Percentiles rank a stretch among this genome's conserved stretches.
Conservation (phyloP, 306 rosid genomes). For the Hippophae gyantsensis region DNA sequence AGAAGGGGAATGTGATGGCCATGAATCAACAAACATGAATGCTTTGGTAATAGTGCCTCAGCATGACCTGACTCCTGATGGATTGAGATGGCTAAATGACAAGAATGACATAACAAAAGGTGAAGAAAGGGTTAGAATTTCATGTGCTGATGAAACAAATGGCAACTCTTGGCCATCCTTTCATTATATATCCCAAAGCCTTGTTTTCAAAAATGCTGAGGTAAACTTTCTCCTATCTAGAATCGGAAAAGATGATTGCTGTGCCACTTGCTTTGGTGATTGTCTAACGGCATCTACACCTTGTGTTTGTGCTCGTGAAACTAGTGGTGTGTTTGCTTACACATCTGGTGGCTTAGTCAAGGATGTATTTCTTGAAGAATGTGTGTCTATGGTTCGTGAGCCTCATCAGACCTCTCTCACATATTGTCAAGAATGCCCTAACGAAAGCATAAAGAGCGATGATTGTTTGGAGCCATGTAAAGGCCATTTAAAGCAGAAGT, state of each 20-base stretch:
- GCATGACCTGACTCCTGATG: constrained; percentile 28
- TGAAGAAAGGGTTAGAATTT: constrained; percentile 60
- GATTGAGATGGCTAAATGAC: constrained; percentile 33
- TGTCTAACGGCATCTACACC: constrained; percentile 45
- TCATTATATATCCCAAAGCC: constrained; percentile 48
- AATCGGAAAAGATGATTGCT: constrained; percentile 55
- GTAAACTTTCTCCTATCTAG: constrained; percentile 46
- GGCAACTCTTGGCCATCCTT: constrained; percentile 45
- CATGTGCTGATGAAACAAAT: constrained; percentile 56
- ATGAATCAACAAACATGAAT: constrained; percentile 19
- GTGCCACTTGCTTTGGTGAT: constrained; percentile 73
- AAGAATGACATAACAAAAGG: constrained; percentile 66
- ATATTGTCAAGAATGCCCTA: constrained; percentile 70
- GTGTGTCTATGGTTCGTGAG: constrained; percentile 47
- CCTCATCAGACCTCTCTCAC: constrained; percentile 30
- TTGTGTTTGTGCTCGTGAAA: constrained; percentile 60
- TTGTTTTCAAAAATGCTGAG: constrained; percentile 53
- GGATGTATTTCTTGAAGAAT: constrained; percentile 64
- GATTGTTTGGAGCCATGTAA: constrained; percentile 76
- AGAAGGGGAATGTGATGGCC: constrained; percentile 23
- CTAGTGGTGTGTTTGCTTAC: constrained; percentile 63
- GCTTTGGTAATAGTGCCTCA: constrained; percentile 35
- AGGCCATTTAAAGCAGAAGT: constrained; percentile 70
- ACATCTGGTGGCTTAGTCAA: constrained; percentile 51
- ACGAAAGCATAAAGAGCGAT: constrained; percentile 57